Base-by-base conservation (phyloP, 2,329 filamentous ascomycete genomes). In the Apiospora sp. region DNA sequence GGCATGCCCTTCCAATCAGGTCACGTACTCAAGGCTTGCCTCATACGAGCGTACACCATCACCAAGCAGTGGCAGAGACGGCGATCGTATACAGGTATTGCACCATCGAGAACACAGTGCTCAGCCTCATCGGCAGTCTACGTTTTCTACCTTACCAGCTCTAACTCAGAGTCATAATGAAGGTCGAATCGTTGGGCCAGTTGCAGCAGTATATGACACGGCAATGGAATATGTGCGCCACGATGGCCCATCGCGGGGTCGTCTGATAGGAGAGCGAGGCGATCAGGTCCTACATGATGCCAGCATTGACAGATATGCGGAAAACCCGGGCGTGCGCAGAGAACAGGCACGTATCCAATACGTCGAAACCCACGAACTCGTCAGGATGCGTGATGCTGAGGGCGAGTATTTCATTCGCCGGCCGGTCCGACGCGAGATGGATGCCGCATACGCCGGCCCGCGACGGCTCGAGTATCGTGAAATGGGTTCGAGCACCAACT, bases 361-460 rank as follows among this genome's bases (percentile, higher is more conserved):
- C 73, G 72, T 77, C 7, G 83, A 83, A 67, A 75, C 82, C 5
- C 85, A 84, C 73, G 87, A 89, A 75, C 79, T 87, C 14, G 81
- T 89, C 46, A 83, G 85, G 51, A 83, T 86, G 10, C 80, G 82
- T 16, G 84, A 86, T 75, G 80, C 83, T 1, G 78, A 83, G 27
- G 86, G 86, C 14, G 82, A 86, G 68, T 88, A 87, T 73, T 84
- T 85, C 73, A 82, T 87, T 71, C 82, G 83, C 67, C 19, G 67
- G 41, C 85, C 85, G 5, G 75, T 85, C 34, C 77, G 78, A 54
- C 78, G 79, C 43, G 81, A 81, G 37, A 75, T 78, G 61, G 81
- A 82, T 51, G 13, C 30, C n/a, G 22, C 54, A 41, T 75, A 72
- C 13, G 73, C 58, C 34, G 58, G 19, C 22, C 58, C 30, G 19